A percentile compares a stretch with the other conserved stretches of the same genome.
phyloP scores from a whole-genome alignment of 306 rosid species.

The Pyrus communis region DNA sequence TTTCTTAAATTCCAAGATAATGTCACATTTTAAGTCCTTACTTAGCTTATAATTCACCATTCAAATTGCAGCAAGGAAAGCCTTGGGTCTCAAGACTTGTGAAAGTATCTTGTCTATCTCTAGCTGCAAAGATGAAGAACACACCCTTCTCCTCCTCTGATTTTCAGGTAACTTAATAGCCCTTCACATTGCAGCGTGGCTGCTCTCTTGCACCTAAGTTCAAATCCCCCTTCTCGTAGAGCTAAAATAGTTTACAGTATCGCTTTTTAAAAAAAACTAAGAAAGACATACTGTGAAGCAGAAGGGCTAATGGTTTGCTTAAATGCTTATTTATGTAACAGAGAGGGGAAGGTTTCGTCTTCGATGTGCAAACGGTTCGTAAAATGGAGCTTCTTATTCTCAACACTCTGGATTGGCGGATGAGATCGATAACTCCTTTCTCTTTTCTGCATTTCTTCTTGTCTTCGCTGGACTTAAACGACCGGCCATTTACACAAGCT shows the following conservation, averaged over 20 bases:
- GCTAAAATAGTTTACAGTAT: not conserved
- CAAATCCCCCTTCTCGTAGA: not conserved
- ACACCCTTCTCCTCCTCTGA: conserved; percentile 28
- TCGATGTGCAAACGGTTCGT: conserved; percentile 37
- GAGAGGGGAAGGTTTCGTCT: conserved; percentile 39
- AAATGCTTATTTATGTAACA: conserved; percentile 19
- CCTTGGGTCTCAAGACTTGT: conserved; percentile 51
- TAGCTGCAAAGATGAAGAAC: conserved; percentile 67
- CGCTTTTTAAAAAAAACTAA: no score
- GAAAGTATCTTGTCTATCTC: conserved; percentile 46
- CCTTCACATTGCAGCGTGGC: not conserved
- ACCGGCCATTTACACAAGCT: conserved; percentile 29
- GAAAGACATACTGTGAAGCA: not conserved
- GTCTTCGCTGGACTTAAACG: conserved; percentile 35
- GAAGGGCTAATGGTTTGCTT: not conserved
- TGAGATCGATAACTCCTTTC: conserved; percentile 75
- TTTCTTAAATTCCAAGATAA: not conserved
- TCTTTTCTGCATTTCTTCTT: conserved; percentile 53
- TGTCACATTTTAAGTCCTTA: not conserved
- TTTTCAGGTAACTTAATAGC: conserved; percentile 31
- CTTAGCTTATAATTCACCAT: not conserved
- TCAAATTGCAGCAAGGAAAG: conserved; percentile 38
- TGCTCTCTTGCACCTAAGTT: not conserved
- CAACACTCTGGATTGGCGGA: conserved; percentile 58
- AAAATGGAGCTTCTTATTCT: conserved; percentile 69